Base-by-base conservation (phyloP, 208 protist genomes). In the Trypanosoma theileri region DNA sequence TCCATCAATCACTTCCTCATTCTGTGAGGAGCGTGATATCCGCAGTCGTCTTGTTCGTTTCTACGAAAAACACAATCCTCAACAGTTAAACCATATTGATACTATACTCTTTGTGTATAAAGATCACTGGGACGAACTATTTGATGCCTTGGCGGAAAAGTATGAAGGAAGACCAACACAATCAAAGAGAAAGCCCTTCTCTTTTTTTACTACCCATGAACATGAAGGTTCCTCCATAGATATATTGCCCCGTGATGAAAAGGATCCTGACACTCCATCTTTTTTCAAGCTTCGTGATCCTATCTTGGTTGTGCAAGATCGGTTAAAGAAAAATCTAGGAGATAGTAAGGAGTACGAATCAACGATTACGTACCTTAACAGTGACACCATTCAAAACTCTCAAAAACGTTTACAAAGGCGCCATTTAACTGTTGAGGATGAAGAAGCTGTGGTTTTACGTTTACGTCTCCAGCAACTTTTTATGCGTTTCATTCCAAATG, bases 81-180 rank as follows among this genome's bases (percentile, higher is more conserved):
- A 16, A 16, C 21, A 71, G 28, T 44, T 70, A 7, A 48, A 64
- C 21, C 24, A 46, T 57, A 59, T 72, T 58, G 67, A 56, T 28
- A 22, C n/a, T 41, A 72, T 72, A 42, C 22, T 72, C 12, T 72
- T 72, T 48, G 66, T 17, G 13, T 71, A 71, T 50, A 54, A 46
- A 28, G 66, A 28, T 11, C 56, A 62, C 24, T 64, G 57, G 35
- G 44, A 61, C 10, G 57, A 64, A 16, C 66, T 72, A 42, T 72
- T 65, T 56, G 22, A 45, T 13, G 59, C 48, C 11, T 55, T 72
- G 45, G 40, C 59, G 16, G 46, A 50, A 56, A 72, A 72, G 48
- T 72, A 65, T 48, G 44, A 56, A 31, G 21, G 35, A 26, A 28
- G 14, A 0, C 16, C 46, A 21, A 4, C 14, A n/a, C 44, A 19